A percentile compares a stretch with the other conserved stretches of the same genome.
phyloP scores from a whole-genome alignment of 2,329 filamentous ascomycete species.

The Penicillium sp. region DNA sequence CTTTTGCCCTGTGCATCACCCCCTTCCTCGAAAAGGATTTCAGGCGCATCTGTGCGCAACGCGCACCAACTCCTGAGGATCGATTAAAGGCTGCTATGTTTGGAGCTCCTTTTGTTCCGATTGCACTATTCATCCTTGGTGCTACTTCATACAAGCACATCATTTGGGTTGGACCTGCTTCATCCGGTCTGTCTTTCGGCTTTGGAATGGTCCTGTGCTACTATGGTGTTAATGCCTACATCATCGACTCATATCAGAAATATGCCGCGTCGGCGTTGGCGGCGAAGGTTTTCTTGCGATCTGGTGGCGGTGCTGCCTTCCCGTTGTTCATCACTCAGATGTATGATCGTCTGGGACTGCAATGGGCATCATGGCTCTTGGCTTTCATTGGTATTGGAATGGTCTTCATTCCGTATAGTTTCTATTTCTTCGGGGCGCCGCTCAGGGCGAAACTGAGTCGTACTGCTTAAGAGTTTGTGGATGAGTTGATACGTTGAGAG shows the following conservation, averaged over 20 bases:
- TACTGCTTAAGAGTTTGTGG: background rate
- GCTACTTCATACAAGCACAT: constrained; percentile 62
- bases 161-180: constrained; percentile 56
- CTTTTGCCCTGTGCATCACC: constrained; percentile 31
- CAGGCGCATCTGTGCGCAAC: constrained; percentile 57
- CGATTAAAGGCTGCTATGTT: constrained; percentile 74
- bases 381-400: constrained; percentile 52
- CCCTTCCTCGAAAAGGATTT: constrained; percentile 72
- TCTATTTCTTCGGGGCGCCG: constrained; percentile 18
- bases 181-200: constrained; percentile 67
- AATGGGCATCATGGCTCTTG: constrained; percentile 70
- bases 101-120: constrained; percentile 67
- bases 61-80: constrained; percentile 70
- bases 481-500: background rate
- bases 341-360: constrained; percentile 67
- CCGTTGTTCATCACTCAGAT: constrained; percentile 77
- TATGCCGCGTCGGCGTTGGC: constrained; percentile 47
- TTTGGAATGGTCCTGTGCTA: constrained; percentile 79
- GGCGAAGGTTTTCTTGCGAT: constrained; percentile 49
- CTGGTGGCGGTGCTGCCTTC: constrained; percentile 67
- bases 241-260: constrained; percentile 61
- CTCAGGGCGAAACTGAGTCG: constrained; percentile 15
- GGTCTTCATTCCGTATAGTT: constrained; percentile 23
- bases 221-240: constrained; percentile 71
- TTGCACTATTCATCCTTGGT: constrained; percentile 63